A percentile compares a stretch with the other conserved stretches of the same genome.
Conservation (phyloP, 495 filamentous ascomycete species). For the Parmelia sp. region DNA sequence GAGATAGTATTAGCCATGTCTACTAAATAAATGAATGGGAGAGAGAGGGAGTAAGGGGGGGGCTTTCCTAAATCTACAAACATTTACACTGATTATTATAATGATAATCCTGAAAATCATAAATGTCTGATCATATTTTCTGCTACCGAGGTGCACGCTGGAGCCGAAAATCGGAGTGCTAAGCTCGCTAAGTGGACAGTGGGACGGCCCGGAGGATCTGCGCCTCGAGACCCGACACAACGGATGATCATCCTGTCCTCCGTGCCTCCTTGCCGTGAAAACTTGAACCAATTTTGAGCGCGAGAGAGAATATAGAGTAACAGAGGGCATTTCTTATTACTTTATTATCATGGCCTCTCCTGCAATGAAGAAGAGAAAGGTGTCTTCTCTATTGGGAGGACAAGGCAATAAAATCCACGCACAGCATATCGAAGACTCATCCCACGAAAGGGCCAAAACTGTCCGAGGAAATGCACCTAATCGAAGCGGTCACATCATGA, state of each 20-base stretch:
- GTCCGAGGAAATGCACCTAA: not conserved
- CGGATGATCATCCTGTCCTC: too few species aligned
- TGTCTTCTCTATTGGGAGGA: not conserved
- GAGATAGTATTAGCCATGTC: slow-evolving; percentile 7
- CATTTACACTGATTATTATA: too few species aligned
- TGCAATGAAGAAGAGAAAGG: slow-evolving; percentile 7
- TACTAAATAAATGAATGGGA: not conserved
- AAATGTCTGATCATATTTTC: too few species aligned
- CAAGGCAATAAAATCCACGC: not conserved
- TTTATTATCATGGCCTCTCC: not conserved
- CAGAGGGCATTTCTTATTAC: too few species aligned
- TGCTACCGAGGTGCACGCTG: too few species aligned
- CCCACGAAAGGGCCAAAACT: not conserved
- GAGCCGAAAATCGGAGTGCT: not conserved
- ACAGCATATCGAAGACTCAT: not conserved
- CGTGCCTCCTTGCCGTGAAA: too few species aligned
- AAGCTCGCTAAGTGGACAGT: not conserved
- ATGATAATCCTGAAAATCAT: too few species aligned
- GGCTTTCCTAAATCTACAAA: too few species aligned
- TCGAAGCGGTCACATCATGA: not conserved
- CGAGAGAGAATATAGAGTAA: too few species aligned
- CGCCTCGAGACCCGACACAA: not conserved
- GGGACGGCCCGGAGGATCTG: not conserved
- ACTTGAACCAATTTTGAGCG: too few species aligned
- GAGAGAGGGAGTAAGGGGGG: too few species aligned